Evolutionary conservation across 495 filamentous ascomycete genomes (phyloP), one percentile per base, ranked within the genome.

Genomic region (Lasiosphaeria hispida): DNA sequence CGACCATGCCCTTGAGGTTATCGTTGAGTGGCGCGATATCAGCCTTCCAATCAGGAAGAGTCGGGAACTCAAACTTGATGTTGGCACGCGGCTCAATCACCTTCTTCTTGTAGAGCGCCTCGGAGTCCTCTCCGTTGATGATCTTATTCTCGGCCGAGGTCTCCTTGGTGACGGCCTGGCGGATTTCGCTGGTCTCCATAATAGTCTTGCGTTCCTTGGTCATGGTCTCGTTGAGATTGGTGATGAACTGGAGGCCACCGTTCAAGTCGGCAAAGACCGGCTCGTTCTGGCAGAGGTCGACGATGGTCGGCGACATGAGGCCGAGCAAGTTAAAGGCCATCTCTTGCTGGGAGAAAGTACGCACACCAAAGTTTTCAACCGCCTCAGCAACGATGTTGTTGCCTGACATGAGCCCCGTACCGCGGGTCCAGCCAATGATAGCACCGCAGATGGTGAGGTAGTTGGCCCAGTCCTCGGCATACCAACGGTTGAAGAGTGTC

Each of bases 301-400:
- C 92, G 59, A 99, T 89, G 19, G 87, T 83, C 8, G 94, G 91
- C 4, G 93, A 85, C 94, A 99, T 97, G 47, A 99, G 85, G 55
- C 94, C 93, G 38, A 99, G 85, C 53, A 99, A 76, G 73, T 97
- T 99, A 82, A 99, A 97, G 3, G 94, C 94, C 94, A 99, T 99
- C 74, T 99, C 94, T 65, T 95, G 91, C 77, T 97, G 95, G 14
- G 93, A 97, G 78, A 99, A 99, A 4, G 94, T 99, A 60, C 95
- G 90, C 13, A 97, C 95, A 67, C 94, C 94, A 66, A 93, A 92
- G 61, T 87, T 88, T 76, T 99, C 94, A 53, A 99, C 88, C 48
- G 93, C 95, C 72, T 97, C 92, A 7, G 94, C 95, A 54, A 97
- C 91, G 68, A 96, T 85, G 72, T 99, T 99, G 80, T 99, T 99